These are phyloP conservation scores for Citrus maxima DNA, from an alignment of 345 rosid genomes.

Conservation along the genomic window DNA sequence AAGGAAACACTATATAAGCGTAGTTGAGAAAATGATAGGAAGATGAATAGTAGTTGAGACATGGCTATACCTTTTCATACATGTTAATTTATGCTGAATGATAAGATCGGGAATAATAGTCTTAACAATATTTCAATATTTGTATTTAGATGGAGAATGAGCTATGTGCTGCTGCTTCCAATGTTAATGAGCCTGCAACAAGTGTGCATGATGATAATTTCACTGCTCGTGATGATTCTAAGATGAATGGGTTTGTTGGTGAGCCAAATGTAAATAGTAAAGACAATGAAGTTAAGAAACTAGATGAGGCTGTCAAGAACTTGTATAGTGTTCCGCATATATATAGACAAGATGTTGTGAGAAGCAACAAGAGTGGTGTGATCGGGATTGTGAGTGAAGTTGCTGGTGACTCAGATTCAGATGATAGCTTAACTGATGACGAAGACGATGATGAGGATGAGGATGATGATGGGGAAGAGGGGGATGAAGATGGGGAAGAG, in stretches of 20 bases:
- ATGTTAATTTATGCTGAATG: neutral
- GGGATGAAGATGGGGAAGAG: conserved; percentile 7
- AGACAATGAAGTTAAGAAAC: conserved; percentile 22
- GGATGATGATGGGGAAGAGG: conserved; percentile 25
- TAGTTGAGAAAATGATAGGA: neutral
- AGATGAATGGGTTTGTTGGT: conserved; percentile 20
- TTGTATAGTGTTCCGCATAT: conserved; percentile 40
- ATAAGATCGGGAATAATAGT: neutral
- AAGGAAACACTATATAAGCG: neutral
- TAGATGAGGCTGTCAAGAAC: conserved; percentile 27
- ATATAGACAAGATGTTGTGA: conserved; percentile 82
- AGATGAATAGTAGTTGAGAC: neutral
- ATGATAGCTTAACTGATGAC: conserved; percentile 59
- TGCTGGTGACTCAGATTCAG: conserved; percentile 93
- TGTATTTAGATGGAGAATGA: conserved; percentile 57
- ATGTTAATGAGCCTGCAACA: conserved; percentile 22
- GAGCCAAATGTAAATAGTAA: conserved; percentile 25
- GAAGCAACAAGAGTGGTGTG: conserved; percentile 45
- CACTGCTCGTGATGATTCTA: conserved; percentile 22
- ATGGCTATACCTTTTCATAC: neutral
- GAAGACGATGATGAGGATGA: conserved; percentile 43
- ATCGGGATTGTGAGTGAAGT: conserved; percentile 90
- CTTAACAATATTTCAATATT: neutral
- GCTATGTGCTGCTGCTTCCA: conserved; percentile 32
- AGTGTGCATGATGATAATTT: conserved; percentile 17